Evolutionary conservation across 441 rosid species (phyloP), one percentile per base, ranked within the genome.

Genomic region (Gossypium lobatum): DNA sequence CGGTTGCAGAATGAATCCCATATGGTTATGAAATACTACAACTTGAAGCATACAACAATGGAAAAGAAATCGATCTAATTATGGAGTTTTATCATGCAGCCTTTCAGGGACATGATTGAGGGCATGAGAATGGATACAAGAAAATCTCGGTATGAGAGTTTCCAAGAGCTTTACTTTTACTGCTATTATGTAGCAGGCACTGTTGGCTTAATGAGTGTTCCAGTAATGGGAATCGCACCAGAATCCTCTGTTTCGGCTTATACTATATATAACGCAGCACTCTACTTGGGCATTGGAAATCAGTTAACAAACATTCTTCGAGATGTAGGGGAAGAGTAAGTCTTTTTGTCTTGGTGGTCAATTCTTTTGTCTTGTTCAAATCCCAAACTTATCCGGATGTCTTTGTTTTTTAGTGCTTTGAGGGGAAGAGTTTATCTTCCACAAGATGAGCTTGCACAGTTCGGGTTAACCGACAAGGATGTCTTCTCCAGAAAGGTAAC

Each of bases 41-140:
- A 18, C 13, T 17, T 54, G 1, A 54, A 54, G 58, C 11, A 5
- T 54, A 18, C 1, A 62, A 13, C 42, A 62, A 13, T 52, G 10
- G 45, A 31, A 5, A 31, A 11, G 14, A 18, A 48, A 53, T 53
- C 31, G 3, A 60, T 23, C 54, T 72, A 18, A 58, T 39, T 16
- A 7, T 9, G 26, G 3, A 31, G 6, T 2, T 6, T 55, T 0
- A 14, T 2, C 4, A 68, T 8, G 4, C 78, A 86, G 94, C 89
- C 92, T 10, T 89, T 88, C 66, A 79, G 75, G 64, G 92, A 86
- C 87, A 86, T 89, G 94, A 77, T 86, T 42, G 84, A 88, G 46
- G 90, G 94, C 1, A 88, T 88, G 92, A 80, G 92, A 78, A 85
- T 89, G 92, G 90, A 89, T 59, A 76, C 83, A 3, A 76, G 54